These are phyloP conservation scores for Athelia psychrophila DNA, from an alignment of 1,284 basidiomycete species.

Conservation along the genomic window DNA sequence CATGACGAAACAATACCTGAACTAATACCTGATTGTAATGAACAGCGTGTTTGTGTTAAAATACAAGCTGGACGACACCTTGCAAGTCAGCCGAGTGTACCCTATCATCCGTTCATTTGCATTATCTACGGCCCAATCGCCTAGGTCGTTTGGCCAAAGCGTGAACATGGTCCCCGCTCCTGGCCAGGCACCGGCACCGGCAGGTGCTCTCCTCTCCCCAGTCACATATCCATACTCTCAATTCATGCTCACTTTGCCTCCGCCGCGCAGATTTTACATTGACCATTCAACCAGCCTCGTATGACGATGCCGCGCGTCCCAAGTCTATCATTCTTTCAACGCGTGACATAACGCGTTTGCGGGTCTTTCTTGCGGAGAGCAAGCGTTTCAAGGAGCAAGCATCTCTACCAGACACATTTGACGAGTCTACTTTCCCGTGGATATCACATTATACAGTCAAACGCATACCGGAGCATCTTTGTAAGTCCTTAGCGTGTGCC, in stretches of 20 bases:
- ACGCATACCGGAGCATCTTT: slow-evolving; percentile 18
- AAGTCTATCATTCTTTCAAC: slow-evolving; percentile 41
- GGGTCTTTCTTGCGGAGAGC: slow-evolving; percentile 43
- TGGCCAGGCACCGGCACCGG: too few relatives aligned
- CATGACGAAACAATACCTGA: too few relatives aligned
- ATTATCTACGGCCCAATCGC: slow-evolving; percentile 50
- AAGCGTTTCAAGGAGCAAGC: slow-evolving; percentile 43
- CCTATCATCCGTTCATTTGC: slow-evolving; percentile 51
- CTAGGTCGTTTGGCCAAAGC: background rate
- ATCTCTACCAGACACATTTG: slow-evolving; percentile 20
- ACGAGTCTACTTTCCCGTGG: slow-evolving; percentile 28
- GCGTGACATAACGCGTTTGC: slow-evolving; percentile 41
- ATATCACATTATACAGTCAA: slow-evolving; percentile 29
- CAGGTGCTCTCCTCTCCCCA: too few relatives aligned
- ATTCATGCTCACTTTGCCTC: slow-evolving; percentile 7
- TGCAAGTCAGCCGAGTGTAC: slow-evolving; percentile 44
- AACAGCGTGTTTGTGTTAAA: slow-evolving; percentile 49
- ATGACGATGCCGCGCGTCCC: slow-evolving; percentile 13
- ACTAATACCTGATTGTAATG: too few relatives aligned
- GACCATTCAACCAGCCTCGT: slow-evolving; percentile 41
- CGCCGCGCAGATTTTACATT: slow-evolving; percentile 38
- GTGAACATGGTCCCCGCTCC: background rate
- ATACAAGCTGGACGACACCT: slow-evolving; percentile 18
- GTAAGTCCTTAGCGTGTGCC: slow-evolving; percentile 20
- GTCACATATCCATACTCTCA: slow-evolving; percentile 6